phyloP scores from a whole-genome alignment of 2,329 filamentous ascomycete species.

The Aspergillus flavus region DNA sequence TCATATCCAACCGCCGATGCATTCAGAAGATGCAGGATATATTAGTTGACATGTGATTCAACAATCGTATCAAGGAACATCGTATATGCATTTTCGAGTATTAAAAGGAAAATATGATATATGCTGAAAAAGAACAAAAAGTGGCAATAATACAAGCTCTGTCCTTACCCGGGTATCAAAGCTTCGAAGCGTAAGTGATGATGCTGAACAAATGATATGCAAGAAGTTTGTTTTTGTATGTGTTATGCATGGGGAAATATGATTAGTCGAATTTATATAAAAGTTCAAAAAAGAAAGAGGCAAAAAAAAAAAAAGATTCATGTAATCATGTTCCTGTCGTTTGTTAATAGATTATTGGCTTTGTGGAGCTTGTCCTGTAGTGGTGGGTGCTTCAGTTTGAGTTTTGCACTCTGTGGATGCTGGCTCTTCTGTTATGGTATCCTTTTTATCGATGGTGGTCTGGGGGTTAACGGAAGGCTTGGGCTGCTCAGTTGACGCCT shows the following conservation, averaged over 20 bases:
- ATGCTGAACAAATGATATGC: neutral
- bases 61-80: neutral
- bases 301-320: neutral
- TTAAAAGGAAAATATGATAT: neutral
- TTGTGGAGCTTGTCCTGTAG: neutral
- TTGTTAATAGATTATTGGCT: neutral
- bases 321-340: neutral
- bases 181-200: neutral
- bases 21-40: neutral
- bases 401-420: constrained; percentile 1
- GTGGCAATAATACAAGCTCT: constrained; percentile 1
- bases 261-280: neutral
- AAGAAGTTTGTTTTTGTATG: neutral
- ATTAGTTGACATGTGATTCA: neutral
- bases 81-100: neutral
- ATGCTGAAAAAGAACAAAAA: neutral
- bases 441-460: neutral
- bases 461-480: neutral
- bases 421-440: neutral
- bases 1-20: neutral
- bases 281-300: neutral
- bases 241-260: neutral
- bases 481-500: neutral
- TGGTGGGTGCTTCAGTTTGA: neutral
- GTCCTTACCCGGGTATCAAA: constrained; percentile 10